Conservation (phyloP, 257 asterid species). For the Cruciata laevipes region DNA sequence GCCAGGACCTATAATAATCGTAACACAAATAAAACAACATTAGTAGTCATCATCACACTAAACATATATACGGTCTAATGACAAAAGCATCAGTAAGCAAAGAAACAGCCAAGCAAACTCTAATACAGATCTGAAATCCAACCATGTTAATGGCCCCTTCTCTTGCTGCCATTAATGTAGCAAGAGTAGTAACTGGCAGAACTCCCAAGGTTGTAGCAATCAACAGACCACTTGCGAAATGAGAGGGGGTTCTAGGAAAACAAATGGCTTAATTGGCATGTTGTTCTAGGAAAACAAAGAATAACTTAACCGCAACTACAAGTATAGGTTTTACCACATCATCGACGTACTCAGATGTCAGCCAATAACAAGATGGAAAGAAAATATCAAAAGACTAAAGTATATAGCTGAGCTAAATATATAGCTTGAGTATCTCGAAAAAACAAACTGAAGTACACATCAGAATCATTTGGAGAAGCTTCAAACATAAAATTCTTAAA, state of each 20-base stretch:
- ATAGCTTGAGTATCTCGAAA: too few relatives aligned
- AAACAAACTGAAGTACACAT: too few relatives aligned
- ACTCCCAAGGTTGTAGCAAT: constrained; percentile 78
- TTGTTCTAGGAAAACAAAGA: too few relatives aligned
- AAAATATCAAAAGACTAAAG: constrained; percentile 61
- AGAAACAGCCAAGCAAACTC: constrained; percentile 92
- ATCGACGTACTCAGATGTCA: constrained; percentile 87
- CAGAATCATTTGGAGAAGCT: too few relatives aligned
- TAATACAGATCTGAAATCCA: constrained; percentile 83
- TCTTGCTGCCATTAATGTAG: constrained; percentile 91
- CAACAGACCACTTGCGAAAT: constrained; percentile 66
- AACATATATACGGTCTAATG: too few relatives aligned
- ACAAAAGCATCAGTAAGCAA: constrained; percentile 94
- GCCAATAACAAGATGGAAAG: constrained; percentile 56
- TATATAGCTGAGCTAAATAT: too few relatives aligned
- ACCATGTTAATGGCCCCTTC: constrained; percentile 83
- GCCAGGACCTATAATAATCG: constrained; percentile 45
- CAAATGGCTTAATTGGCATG: too few relatives aligned
- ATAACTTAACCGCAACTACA: too few relatives aligned
- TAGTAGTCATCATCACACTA: not conserved
- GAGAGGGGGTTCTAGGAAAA: too few relatives aligned
- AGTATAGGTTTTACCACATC: constrained; percentile 92
- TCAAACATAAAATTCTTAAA: too few relatives aligned
- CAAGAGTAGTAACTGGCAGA: constrained; percentile 63
- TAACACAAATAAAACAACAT: not conserved